These are phyloP conservation scores for Tricholoma terreum DNA, from an alignment of 768 basidiomycete species.

Conservation along the genomic window DNA sequence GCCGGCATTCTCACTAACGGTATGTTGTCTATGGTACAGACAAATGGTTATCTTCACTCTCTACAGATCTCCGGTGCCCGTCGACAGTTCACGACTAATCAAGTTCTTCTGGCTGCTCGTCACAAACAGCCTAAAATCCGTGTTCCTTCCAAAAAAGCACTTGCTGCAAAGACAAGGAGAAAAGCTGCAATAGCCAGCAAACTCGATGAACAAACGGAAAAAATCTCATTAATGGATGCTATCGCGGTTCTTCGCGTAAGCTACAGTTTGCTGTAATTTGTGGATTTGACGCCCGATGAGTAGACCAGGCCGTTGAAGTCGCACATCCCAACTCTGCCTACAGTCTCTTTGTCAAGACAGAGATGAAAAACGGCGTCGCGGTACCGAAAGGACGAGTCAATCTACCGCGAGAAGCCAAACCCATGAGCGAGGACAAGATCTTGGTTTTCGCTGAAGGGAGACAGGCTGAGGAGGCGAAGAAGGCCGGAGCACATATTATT, in stretches of 20 bases:
- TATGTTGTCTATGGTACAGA: slow-evolving; percentile 2
- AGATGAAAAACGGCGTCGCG: slow-evolving; percentile 71
- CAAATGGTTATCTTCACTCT: not conserved
- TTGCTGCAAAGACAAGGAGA: slow-evolving; percentile 61
- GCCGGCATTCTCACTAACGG: slow-evolving; percentile 13
- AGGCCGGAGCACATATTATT: slow-evolving; percentile 86
- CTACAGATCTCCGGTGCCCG: slow-evolving; percentile 11
- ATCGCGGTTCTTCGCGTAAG: slow-evolving; percentile 69
- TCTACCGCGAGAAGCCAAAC: slow-evolving; percentile 78
- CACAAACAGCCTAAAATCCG: slow-evolving; percentile 49
- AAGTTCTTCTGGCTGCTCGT: slow-evolving; percentile 43
- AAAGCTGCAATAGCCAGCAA: slow-evolving; percentile 52
- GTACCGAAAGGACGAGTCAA: slow-evolving; percentile 89
- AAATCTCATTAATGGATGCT: slow-evolving; percentile 63
- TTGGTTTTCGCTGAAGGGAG: slow-evolving; percentile 93
- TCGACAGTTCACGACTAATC: slow-evolving; percentile 55
- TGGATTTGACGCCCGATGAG: slow-evolving; percentile 1
- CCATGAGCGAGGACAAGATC: slow-evolving; percentile 67
- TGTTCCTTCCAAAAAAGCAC: slow-evolving; percentile 66
- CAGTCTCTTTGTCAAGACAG: slow-evolving; percentile 78
- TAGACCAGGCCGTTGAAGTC: slow-evolving; percentile 75
- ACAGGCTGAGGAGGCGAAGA: slow-evolving; percentile 76
- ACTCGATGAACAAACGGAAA: slow-evolving; percentile 60
- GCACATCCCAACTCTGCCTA: slow-evolving; percentile 72
- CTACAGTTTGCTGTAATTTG: slow-evolving; percentile 6